A percentile compares a stretch with the other conserved stretches of the same genome.
Conservation (phyloP, 2,329 filamentous ascomycete species). For the Periconia macrospinosa region DNA sequence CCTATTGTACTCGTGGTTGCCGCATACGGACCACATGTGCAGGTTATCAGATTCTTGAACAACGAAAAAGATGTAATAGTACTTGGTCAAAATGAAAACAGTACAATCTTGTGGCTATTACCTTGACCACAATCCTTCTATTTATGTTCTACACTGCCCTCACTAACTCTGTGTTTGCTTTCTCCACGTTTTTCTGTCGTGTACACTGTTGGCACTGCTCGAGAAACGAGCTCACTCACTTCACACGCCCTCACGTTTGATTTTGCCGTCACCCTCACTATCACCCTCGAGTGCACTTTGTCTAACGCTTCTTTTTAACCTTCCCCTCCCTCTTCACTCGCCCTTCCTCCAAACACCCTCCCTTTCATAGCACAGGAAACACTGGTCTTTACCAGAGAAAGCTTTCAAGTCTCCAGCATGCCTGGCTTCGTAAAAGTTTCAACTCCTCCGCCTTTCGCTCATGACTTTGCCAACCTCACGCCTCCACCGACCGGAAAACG, state of each 20-base stretch:
- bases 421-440: slow-evolving; percentile 2
- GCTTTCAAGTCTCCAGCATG: neutral
- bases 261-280: neutral
- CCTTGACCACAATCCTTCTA: too few species aligned
- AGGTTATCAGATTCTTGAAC: too few species aligned
- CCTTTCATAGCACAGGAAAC: neutral
- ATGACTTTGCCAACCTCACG: slow-evolving; percentile 9
- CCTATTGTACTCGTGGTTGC: too few species aligned
- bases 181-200: neutral
- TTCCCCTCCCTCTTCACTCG: neutral
- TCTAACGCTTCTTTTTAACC: neutral
- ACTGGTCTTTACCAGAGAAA: too few species aligned
- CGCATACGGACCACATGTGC: too few species aligned
- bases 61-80: too few species aligned
- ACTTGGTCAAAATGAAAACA: too few species aligned
- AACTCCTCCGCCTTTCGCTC: slow-evolving; percentile 13
- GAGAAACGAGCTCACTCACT: neutral
- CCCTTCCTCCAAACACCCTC: neutral
- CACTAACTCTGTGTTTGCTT: neutral
- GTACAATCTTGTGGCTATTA: too few species aligned
- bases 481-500: slow-evolving; percentile 25
- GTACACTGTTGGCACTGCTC: neutral
- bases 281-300: neutral
- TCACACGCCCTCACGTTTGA: neutral
- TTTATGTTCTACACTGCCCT: too few species aligned